These are phyloP conservation scores for Paracorniculantispora psalliotae DNA, from an alignment of 2,329 filamentous ascomycete genomes.

Conservation along the genomic window DNA sequence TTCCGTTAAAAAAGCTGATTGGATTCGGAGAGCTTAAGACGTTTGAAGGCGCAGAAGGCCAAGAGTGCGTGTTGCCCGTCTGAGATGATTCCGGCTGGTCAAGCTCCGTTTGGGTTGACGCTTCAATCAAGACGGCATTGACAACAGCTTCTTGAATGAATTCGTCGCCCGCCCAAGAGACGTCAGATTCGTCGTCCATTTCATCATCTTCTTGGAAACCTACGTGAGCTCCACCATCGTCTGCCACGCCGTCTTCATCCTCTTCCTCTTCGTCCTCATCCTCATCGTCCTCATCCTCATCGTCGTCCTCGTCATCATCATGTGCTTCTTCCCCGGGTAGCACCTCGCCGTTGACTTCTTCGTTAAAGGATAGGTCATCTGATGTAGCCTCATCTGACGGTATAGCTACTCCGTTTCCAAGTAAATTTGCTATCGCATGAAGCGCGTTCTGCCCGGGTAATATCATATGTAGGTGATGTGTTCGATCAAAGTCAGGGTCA, in stretches of 20 bases:
- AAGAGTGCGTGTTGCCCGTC: background rate
- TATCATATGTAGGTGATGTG: background rate
- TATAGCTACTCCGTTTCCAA: background rate
- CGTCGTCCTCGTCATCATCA: background rate
- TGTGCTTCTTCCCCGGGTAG: background rate
- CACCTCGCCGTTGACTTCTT: conserved; percentile 10
- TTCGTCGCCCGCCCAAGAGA: background rate
- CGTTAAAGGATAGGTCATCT: conserved; percentile 14
- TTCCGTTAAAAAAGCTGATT: background rate
- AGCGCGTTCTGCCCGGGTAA: background rate
- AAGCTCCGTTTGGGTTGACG: background rate
- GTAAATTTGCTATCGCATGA: background rate
- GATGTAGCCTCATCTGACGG: background rate
- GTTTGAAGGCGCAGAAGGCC: background rate
- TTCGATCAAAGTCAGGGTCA: background rate
- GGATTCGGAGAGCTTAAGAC: background rate
- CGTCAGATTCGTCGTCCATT: background rate
- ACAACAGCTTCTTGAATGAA: background rate
- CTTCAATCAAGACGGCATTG: conserved; percentile 2
- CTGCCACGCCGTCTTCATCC: background rate
- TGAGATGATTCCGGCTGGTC: too few relatives aligned
- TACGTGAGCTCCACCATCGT: background rate
- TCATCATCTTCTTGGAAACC: background rate
- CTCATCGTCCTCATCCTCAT: conserved; percentile 14
- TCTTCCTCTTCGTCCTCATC: conserved; percentile 14